Evolutionary conservation across 768 basidiomycete genomes (phyloP), one percentile per base, ranked within the genome.

Genomic region (Wakefieldia striispora): DNA sequence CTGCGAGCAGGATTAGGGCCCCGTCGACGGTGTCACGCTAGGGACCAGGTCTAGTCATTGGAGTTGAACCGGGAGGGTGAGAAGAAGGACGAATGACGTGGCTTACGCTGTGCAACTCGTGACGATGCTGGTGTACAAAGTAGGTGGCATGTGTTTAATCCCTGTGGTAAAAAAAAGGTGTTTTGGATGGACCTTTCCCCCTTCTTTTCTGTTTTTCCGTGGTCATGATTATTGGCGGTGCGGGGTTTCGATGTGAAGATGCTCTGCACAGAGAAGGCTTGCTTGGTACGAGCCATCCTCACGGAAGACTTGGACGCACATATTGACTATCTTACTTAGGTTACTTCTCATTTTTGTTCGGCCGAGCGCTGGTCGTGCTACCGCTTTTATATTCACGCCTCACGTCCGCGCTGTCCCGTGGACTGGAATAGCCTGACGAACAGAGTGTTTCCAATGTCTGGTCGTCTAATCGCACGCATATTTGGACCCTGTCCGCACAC

Each of bases 1-100:
- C 72, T 64, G 65, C 72, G 62, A 60, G 58, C 13, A 65, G 60
- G 16, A 79, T 78, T 68, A 73, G 69, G 12, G 72, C 71, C 9
- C 63, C 67, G 3, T 63, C 63, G 6, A 48, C 38, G 50, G 44
- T 56, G n/a, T n/a, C 43, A 27, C 51, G 55, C 41, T 63, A 62
- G 50, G 37, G 19, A 0, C n/a, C n/a, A 40, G 53, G 29, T 33
- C 39, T 5, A n/a, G 36, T 40, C 6, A 44, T 26, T 49, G 48
- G 19, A 37, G 13, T 27, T 9, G 38, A 35, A 43, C 26, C 16
- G 33, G n/a, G 40, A 33, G 46, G 51, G 41, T 27, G 47, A 17
- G 43, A 42, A 29, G 40, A n/a, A n/a, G n/a, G 17, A 44, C 16
- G 26, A 27, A 42, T 43, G 26, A 35, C 17, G 10, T 31, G 49